Evolutionary conservation across 495 filamentous ascomycete species (phyloP).

Genomic region (Aspergillus ellipticus): DNA sequence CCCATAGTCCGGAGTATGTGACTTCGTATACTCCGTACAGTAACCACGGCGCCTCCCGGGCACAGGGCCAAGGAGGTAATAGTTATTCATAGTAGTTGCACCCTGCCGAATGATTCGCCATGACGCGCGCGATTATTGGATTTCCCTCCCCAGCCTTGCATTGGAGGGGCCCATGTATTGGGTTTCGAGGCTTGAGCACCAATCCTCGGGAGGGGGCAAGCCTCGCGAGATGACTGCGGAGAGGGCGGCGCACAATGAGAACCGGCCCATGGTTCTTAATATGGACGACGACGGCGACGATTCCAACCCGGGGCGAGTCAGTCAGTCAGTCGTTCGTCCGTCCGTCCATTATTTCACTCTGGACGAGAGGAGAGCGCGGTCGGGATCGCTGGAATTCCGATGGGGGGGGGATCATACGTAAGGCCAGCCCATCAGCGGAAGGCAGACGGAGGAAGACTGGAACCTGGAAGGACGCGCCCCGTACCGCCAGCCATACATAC

Average conservation of each 20-base stretch:
- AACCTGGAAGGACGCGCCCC: neutral
- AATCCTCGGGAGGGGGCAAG: neutral
- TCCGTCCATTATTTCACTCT: neutral
- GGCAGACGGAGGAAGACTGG: neutral
- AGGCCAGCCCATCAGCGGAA: too few relatives aligned
- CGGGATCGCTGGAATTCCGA: conserved; percentile 4
- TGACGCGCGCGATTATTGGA: neutral
- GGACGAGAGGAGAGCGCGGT: neutral
- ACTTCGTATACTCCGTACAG: too few relatives aligned
- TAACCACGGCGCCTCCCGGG: neutral
- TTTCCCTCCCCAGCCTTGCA: neutral
- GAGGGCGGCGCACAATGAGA: too few relatives aligned
- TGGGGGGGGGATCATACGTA: neutral
- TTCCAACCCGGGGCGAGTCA: too few relatives aligned
- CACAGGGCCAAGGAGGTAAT: neutral
- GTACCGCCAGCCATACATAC: neutral
- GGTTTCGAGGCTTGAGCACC: neutral
- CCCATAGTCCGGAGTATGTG: neutral
- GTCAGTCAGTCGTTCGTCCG: too few relatives aligned
- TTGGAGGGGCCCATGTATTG: neutral
- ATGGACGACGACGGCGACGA: too few relatives aligned
- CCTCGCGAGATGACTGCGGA: too few relatives aligned
- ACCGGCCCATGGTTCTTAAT: too few relatives aligned
- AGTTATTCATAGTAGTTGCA: neutral
- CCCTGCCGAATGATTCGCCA: neutral